These are phyloP conservation scores for Hypoxylon fuscum DNA, from an alignment of 495 filamentous ascomycete species.

Conservation along the genomic window DNA sequence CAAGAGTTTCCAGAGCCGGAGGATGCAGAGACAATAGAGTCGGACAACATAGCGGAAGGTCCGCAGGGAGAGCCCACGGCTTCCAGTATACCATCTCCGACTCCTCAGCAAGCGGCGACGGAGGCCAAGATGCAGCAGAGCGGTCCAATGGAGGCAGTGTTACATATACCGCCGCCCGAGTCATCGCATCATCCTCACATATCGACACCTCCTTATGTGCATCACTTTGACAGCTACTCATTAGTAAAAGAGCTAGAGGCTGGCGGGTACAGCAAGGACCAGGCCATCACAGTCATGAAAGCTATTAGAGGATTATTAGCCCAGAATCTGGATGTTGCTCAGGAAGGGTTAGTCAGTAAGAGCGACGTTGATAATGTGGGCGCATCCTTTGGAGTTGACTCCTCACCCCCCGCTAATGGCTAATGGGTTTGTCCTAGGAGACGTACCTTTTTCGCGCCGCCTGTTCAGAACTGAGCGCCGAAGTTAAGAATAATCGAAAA, in stretches of 20 bases:
- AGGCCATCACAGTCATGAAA: conserved; percentile 87
- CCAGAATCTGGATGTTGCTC: conserved; percentile 80
- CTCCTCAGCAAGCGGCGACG: conserved; percentile 24
- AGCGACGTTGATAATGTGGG: conserved; percentile 52
- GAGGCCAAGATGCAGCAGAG: conserved; percentile 40
- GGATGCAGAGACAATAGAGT: conserved; percentile 30
- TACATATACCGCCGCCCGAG: conserved; percentile 62
- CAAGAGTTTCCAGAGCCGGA: conserved; percentile 20
- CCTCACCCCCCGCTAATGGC: conserved; percentile 1
- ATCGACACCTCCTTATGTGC: conserved; percentile 79
- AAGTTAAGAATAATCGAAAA: conserved; percentile 70
- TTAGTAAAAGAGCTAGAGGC: conserved; percentile 79
- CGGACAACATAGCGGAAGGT: conserved; percentile 22
- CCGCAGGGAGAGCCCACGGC: conserved; percentile 34
- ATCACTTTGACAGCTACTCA: conserved; percentile 95
- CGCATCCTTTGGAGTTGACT: neutral
- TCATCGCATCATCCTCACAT: conserved; percentile 66
- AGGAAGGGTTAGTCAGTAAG: conserved; percentile 70
- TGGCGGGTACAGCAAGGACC: conserved; percentile 72
- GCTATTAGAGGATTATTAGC: conserved; percentile 78
- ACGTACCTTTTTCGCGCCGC: conserved; percentile 94
- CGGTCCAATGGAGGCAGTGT: conserved; percentile 71
- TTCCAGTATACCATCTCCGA: conserved; percentile 32
- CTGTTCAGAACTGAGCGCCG: conserved; percentile 88
- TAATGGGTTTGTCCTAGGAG: conserved; percentile 68